Base-by-base conservation (phyloP, 176 grass and related monocot species). In the Aegilops tauschii region DNA sequence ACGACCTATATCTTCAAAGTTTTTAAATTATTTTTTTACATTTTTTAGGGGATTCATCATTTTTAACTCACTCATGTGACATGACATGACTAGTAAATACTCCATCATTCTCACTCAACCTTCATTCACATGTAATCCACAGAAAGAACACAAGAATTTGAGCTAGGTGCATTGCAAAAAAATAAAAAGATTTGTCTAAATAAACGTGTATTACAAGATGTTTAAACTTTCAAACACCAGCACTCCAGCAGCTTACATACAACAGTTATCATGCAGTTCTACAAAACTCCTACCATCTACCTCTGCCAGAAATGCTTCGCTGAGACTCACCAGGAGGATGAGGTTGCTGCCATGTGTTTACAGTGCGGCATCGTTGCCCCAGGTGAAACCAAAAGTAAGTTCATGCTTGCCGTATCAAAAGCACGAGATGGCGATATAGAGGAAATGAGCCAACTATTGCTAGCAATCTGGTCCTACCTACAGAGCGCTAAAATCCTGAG, bases 401-500 rank as follows among this genome's bases (percentile, higher is more conserved):
- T 39, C 36, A 39, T 39, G 36, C 36, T 39, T 8, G 44, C 44
- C 4, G 2, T 4, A 45, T 0, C 6, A 30, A 50, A 76, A 44
- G 25, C 70, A 32, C 58, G 13, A 73, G 34, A 72, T 73, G 37
- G 4, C 73, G 47, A 83, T 78, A 78, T n/a, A 73, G 39, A 65
- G 74, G 18, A 87, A 74, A 14, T 20, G 35, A 50, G 76, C 81
- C 49, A 18, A 11, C 74, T 56, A 77, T 3, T 3, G 21, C 69
- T 9, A 88, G 65, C 11, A 88, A 42, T 64, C 82, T 71, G 82
- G 71, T 85, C 61, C 62, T 78, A 42, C 52, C 69, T 81, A 81
- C 61, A 52, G 11, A 12, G 12, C 1, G 6, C 39, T 82, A 82
- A 82, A 69, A 85, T 67, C 80, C 58, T 90, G 73, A 64, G 59